A percentile compares a stretch with the other conserved stretches of the same genome.
Evolutionary conservation across 129 eudicot species (phyloP).

Genomic region (Flaveria trinervia): DNA sequence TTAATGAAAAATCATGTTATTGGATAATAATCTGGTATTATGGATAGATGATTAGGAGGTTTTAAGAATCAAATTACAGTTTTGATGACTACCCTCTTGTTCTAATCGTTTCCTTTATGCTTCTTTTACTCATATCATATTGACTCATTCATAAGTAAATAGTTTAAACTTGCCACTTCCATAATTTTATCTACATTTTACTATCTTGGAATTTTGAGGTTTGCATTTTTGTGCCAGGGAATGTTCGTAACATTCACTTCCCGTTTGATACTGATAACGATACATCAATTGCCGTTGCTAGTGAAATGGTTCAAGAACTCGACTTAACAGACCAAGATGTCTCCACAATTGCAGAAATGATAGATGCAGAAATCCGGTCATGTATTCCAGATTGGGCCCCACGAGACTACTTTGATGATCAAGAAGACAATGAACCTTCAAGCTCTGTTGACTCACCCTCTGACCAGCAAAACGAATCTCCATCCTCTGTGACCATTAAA

Average conservation of each 20-base stretch:
- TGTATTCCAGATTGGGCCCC: conserved; percentile 81
- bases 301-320: conserved; percentile 91
- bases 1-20: neutral
- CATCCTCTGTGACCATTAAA: conserved; percentile 43
- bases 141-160: neutral
- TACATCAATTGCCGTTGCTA: conserved; percentile 80
- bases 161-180: neutral
- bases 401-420: conserved; percentile 39
- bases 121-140: neutral
- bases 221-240: conserved; percentile 42
- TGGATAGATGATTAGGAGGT: neutral
- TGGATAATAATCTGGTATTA: neutral
- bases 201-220: neutral
- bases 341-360: conserved; percentile 67
- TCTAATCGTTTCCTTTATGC: neutral
- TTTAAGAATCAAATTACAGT: neutral
- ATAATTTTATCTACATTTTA: neutral
- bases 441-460: conserved; percentile 36
- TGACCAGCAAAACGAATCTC: conserved; percentile 41
- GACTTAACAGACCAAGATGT: conserved; percentile 77
- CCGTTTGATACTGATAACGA: conserved; percentile 79
- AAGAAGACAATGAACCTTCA: conserved; percentile 36
- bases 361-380: conserved; percentile 70
- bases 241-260: conserved; percentile 75
- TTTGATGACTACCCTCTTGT: neutral